These are phyloP conservation scores for Cryptosporidium felis DNA, from an alignment of 169 alveolate genomes.

Conservation along the genomic window DNA sequence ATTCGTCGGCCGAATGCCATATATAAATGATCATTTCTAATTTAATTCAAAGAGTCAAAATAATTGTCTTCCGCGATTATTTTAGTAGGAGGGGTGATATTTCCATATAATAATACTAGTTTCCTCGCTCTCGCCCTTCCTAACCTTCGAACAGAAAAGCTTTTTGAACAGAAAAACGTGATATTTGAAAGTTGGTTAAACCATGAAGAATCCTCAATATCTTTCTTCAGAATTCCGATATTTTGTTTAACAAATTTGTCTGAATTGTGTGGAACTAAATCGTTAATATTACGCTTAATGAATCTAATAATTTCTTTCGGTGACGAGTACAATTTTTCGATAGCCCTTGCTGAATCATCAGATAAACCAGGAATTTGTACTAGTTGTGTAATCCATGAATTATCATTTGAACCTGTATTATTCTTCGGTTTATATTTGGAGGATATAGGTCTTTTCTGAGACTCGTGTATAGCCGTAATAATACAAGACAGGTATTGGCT, in stretches of 20 bases:
- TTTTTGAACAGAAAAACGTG: slow-evolving; percentile 38
- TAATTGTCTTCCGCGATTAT: slow-evolving; percentile 31
- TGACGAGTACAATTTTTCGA: neutral
- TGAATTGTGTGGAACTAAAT: neutral
- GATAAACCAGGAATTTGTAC: slow-evolving; percentile 67
- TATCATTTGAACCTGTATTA: slow-evolving; percentile 12
- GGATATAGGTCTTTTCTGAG: slow-evolving; percentile 30
- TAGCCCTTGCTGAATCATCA: slow-evolving; percentile 65
- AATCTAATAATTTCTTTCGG: slow-evolving; percentile 31
- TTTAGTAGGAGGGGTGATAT: neutral
- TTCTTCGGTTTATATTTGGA: slow-evolving; percentile 59
- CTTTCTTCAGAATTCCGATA: neutral
- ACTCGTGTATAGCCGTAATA: slow-evolving; percentile 1
- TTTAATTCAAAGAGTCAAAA: too few species aligned
- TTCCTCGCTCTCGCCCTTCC: slow-evolving; percentile 59
- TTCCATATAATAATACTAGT: slow-evolving; percentile 19
- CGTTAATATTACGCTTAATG: slow-evolving; percentile 2
- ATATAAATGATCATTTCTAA: too few species aligned
- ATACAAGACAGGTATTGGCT: slow-evolving; percentile 30
- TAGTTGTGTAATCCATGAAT: slow-evolving; percentile 56
- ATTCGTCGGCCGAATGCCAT: too few species aligned
- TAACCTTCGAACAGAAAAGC: slow-evolving; percentile 1
- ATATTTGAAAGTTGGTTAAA: slow-evolving; percentile 20
- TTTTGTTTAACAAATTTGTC: too few species aligned
- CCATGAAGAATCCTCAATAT: slow-evolving; percentile 5